Evolutionary conservation across 768 basidiomycete species (phyloP), one percentile per base, ranked within the genome.

Genomic region (Agrocybe pediades): DNA sequence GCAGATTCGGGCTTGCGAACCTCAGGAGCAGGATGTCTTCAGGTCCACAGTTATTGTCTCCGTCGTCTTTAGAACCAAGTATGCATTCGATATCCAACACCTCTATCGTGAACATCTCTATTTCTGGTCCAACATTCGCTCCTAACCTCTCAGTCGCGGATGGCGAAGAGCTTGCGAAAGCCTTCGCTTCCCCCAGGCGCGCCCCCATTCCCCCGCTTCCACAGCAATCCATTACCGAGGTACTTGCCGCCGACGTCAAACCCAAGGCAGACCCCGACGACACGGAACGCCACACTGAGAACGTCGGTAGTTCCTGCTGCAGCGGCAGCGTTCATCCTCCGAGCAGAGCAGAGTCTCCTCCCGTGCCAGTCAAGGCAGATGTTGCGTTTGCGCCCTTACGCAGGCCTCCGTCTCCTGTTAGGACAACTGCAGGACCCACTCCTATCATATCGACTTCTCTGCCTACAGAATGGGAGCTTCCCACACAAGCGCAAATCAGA

Each of bases 401-500:
- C n/a, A 15, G 16, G 23, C 44, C 47, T 40, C 5, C 23, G 3
- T 49, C 48, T 16, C 17, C 48, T 20, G 41, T 24, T 7, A 16
- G 16, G 15, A 15, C 26, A 27, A 42, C 54, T n/a, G n/a, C n/a
- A n/a, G n/a, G n/a, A 50, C 49, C 53, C 33, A 30, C 26, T 23
- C 16, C 55, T 27, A 23, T 30, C 48, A 23, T 48, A 16, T 42
- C 55, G n/a, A 41, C 43, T 40, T 41, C 51, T 17, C 51, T 58
- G 39, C 50, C 54, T 23, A 49, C 58, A 15, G 81, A 81, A 67
- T 74, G 79, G 64, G 71, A 71, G 3, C 64, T 77, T 2, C 88
- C 90, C 0, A 82, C 81, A 0, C 57, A 68, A 4, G 69, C 74
- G 9, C 82, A 89, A 61, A 74, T 95, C 52, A 70, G 74, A 3